These are phyloP conservation scores for Geotrichum citri-aurantii DNA, from an alignment of 1,139 yeast species.

Conservation along the genomic window DNA sequence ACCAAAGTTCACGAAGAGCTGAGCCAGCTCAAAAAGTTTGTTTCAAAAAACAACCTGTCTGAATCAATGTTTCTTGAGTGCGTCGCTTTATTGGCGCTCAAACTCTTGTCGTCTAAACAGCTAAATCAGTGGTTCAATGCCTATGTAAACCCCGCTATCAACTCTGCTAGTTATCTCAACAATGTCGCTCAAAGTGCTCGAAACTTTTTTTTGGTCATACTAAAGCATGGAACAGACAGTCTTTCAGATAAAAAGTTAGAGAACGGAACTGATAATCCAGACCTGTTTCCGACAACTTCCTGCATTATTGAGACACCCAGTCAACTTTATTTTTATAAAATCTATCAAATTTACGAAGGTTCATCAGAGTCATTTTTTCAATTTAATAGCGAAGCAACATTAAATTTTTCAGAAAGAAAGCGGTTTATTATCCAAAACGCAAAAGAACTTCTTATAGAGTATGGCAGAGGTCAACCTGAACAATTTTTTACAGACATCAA, in stretches of 20 bases:
- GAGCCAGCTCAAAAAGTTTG: slow-evolving; percentile 40
- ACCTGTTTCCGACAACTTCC: neutral
- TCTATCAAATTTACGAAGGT: slow-evolving; percentile 4
- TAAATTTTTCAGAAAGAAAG: slow-evolving; percentile 29
- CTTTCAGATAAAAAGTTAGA: slow-evolving; percentile 20
- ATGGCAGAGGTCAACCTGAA: slow-evolving; percentile 3
- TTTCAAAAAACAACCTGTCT: slow-evolving; percentile 33
- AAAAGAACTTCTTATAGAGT: slow-evolving; percentile 33
- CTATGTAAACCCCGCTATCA: slow-evolving; percentile 50
- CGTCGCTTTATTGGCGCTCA: slow-evolving; percentile 39
- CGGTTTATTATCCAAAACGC: slow-evolving; percentile 49
- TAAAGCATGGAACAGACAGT: slow-evolving; percentile 24
- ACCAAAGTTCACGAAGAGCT: slow-evolving; percentile 47
- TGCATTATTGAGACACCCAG: slow-evolving; percentile 10
- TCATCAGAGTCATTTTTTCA: slow-evolving; percentile 4
- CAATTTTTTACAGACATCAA: slow-evolving; percentile 12
- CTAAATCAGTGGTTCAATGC: slow-evolving; percentile 49
- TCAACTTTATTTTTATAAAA: slow-evolving; percentile 9
- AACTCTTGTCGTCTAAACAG: slow-evolving; percentile 40
- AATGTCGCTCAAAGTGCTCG: slow-evolving; percentile 41
- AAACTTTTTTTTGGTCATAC: slow-evolving; percentile 40
- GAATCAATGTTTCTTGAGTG: slow-evolving; percentile 44
- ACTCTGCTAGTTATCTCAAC: slow-evolving; percentile 49
- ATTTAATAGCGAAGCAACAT: slow-evolving; percentile 13
- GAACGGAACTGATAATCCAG: neutral